Evolutionary conservation across 345 rosid species (phyloP).

Genomic region (Lepidium didymum): DNA sequence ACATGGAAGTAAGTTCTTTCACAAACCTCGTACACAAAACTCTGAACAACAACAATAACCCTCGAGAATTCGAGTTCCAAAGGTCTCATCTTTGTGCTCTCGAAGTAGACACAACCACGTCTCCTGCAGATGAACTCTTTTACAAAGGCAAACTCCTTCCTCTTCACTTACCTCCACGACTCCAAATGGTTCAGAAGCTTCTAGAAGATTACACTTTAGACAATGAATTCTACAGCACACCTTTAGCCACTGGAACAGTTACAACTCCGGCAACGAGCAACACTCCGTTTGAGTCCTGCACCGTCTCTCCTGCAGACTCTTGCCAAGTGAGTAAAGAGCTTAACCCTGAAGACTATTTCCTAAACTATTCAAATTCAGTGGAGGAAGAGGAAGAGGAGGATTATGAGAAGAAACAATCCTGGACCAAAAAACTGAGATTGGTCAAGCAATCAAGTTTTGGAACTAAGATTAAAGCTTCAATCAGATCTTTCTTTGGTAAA

Average conservation of each 20-base stretch:
- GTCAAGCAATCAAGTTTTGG: constrained; percentile 53
- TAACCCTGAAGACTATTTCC: constrained; percentile 49
- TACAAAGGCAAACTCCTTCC: constrained; percentile 96
- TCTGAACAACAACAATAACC: constrained; percentile 31
- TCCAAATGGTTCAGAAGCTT: constrained; percentile 64
- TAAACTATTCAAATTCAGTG: constrained; percentile 26
- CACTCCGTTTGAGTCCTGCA: constrained; percentile 90
- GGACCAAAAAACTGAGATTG: constrained; percentile 56
- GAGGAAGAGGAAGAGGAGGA: constrained; percentile 9
- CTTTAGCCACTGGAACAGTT: constrained; percentile 42
- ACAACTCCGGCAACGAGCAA: constrained; percentile 50
- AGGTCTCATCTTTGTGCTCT: constrained; percentile 48
- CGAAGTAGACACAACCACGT: constrained; percentile 44
- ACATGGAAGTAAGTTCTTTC: constrained; percentile 71
- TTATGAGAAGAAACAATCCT: constrained; percentile 48
- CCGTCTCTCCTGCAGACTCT: constrained; percentile 65
- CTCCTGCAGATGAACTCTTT: constrained; percentile 93
- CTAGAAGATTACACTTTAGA: constrained; percentile 41
- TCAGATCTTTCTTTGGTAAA: constrained; percentile 60
- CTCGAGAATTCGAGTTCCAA: constrained; percentile 84
- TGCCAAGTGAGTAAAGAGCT: constrained; percentile 70
- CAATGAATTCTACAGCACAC: constrained; percentile 67
- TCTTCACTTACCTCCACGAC: constrained; percentile 69
- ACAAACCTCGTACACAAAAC: constrained; percentile 40
- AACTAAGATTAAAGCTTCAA: constrained; percentile 67